Conservation (phyloP, 2,329 filamentous ascomycete genomes). For the Diplodia mutila region DNA sequence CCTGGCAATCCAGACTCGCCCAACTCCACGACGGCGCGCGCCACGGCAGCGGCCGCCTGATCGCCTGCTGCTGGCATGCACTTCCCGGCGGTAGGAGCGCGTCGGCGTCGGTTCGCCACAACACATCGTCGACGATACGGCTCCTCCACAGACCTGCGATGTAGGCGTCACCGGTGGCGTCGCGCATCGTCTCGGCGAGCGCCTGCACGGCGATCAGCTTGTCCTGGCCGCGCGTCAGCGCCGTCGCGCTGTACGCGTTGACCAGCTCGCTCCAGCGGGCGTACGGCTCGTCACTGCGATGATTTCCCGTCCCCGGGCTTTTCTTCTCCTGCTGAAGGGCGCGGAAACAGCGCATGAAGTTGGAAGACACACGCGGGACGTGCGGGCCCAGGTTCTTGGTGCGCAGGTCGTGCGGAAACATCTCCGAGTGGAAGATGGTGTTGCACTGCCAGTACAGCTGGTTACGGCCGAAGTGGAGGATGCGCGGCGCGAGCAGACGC, state of each 20-base stretch:
- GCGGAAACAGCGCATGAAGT: background rate
- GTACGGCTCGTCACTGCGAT: background rate
- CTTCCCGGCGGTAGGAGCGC: background rate
- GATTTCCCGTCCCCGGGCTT: background rate
- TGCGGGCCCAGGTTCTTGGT: background rate
- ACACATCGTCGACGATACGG: background rate
- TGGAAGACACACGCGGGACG: background rate
- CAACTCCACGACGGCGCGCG: background rate
- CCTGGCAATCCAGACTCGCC: background rate
- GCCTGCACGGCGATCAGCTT: conserved; percentile 29
- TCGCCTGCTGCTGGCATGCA: background rate
- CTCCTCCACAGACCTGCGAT: conserved; percentile 13
- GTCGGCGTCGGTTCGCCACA: conserved; percentile 5
- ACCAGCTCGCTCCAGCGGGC: conserved; percentile 30
- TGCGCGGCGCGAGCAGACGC: conserved; percentile 28
- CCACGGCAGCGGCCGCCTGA: background rate
- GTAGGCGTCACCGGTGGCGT: background rate
- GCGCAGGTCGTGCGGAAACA: background rate
- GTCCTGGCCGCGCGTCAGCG: conserved; percentile 27
- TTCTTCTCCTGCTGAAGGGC: background rate
- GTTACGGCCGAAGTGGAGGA: conserved; percentile 27
- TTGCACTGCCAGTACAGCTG: conserved; percentile 30
- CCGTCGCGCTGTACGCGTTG: conserved; percentile 29
- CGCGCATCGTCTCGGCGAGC: background rate
- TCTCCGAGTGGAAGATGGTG: background rate